Evolutionary conservation across 345 rosid genomes (phyloP).

Genomic region (Litchi chinensis): DNA sequence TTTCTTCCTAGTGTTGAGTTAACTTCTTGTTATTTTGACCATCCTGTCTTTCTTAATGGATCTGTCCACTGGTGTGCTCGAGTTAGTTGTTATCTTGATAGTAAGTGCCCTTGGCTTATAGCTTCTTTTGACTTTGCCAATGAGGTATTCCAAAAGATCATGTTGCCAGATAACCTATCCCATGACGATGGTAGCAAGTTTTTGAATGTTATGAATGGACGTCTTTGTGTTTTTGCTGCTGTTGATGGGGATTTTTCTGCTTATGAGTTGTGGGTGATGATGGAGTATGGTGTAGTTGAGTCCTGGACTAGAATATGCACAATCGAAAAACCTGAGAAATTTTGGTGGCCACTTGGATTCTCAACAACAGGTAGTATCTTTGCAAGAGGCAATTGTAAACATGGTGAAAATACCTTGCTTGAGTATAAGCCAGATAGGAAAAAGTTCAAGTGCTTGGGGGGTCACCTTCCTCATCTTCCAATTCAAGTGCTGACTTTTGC

Average conservation of each 20-base stretch:
- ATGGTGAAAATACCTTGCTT: conserved; percentile 14
- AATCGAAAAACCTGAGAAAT: conserved; percentile 10
- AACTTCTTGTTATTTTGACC: neutral
- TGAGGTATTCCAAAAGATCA: conserved; percentile 11
- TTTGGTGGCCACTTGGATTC: conserved; percentile 22
- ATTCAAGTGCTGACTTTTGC: conserved; percentile 18
- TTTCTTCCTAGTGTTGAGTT: conserved; percentile 15
- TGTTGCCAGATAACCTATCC: conserved; percentile 14
- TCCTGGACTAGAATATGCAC: conserved; percentile 14
- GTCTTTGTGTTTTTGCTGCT: conserved; percentile 20
- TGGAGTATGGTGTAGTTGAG: conserved; percentile 17
- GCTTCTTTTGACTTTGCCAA: conserved; percentile 14
- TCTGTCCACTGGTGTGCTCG: conserved; percentile 23
- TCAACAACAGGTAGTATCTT: conserved; percentile 12
- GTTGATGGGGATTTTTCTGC: neutral
- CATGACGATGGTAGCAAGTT: conserved; percentile 12
- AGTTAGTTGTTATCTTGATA: conserved; percentile 15
- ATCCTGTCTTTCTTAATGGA: conserved; percentile 3
- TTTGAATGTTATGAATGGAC: conserved; percentile 19
- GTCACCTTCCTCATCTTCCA: conserved; percentile 14
- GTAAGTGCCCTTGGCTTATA: conserved; percentile 22
- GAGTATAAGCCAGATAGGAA: conserved; percentile 1
- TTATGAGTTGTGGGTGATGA: conserved; percentile 22
- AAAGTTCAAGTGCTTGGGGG: conserved; percentile 17
- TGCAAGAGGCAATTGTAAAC: conserved; percentile 9